Evolutionary conservation across 2,329 filamentous ascomycete species (phyloP), one percentile per base, ranked within the genome.

Genomic region (Orbilia blumenaviensis): DNA sequence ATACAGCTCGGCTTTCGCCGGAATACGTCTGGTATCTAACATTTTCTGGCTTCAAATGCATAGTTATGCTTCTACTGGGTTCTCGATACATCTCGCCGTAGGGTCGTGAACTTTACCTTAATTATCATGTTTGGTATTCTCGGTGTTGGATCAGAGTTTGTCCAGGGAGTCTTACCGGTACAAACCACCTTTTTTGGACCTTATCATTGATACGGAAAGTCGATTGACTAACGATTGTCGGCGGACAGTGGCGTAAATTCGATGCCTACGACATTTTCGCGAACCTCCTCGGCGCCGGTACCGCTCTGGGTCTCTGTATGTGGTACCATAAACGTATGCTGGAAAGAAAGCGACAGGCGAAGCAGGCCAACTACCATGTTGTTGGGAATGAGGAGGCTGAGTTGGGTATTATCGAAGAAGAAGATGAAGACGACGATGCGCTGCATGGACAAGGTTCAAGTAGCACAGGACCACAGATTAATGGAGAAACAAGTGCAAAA

Each of bases 251-350:
- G 73, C 85, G 86, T 61, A 80, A 83, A 36, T 91, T 91, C 81
- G 95, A 99, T 81, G 84, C 91, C 56, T 92, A 90, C 81, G 93
- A 98, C 82, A 92, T 99, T 77, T 85, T 93, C 63, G 93, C 94
- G 81, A 99, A 99, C 82, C 83, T 97, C 0, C 84, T 92, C 42
- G 95, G 95, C 44, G 94, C 91, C 78, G 83, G 91, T 12, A 84
- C 86, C 0, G 93, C 88, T 0, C 82, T 97, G 18, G 90, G 86
- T 0, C 82, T 96, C 18, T 96, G 92, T 82, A 90, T 89, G 69
- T 94, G 92, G 91, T 99, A 99, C 82, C 95, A 99, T 84, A 91
- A 92, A 81, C 90, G 95, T 73, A 98, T 98, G 93, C 85, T 98
- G 41, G 94, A 98, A 83, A 88, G 95, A 77, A 92, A 91, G 56